phyloP scores from a whole-genome alignment of 2,329 filamentous ascomycete genomes.

The Colletotrichum simmondsii region DNA sequence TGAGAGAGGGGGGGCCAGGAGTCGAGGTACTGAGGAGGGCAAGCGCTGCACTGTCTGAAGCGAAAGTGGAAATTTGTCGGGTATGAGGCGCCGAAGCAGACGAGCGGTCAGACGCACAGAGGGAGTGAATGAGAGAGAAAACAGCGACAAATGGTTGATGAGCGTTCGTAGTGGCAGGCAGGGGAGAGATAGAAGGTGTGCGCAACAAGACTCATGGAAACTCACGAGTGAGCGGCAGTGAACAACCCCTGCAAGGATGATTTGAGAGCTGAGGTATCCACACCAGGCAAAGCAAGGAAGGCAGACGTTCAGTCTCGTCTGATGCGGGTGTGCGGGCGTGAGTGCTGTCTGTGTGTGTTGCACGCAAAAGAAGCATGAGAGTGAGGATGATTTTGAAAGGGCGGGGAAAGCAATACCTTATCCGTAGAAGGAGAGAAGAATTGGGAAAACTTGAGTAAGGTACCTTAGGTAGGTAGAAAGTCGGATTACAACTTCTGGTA shows the following conservation, averaged over 20 bases:
- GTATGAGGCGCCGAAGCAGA: slow-evolving; percentile 14
- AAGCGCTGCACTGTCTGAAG: not conserved
- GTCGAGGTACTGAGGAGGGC: not conserved
- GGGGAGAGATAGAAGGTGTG: not conserved
- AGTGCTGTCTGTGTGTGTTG: not conserved
- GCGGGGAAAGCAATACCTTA: no score
- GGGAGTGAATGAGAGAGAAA: not conserved
- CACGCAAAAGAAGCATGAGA: not conserved
- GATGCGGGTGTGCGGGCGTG: not conserved
- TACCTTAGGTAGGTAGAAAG: no score
- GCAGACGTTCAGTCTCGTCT: not conserved
- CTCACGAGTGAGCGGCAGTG: not conserved
- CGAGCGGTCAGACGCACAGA: not conserved
- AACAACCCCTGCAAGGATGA: not conserved
- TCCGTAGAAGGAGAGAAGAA: not conserved
- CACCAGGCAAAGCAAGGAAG: not conserved
- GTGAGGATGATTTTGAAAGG: not conserved
- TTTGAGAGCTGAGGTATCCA: not conserved
- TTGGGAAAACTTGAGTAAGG: not conserved
- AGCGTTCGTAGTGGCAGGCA: not conserved
- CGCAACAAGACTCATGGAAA: not conserved
- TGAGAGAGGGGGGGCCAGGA: not conserved
- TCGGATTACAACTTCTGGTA: no score
- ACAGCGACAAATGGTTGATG: not conserved
- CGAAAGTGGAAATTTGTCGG: slow-evolving; percentile 17